A percentile compares a stretch with the other conserved stretches of the same genome.
These are phyloP conservation scores for Tetrahymena borealis DNA, from an alignment of 73 alveolate species.

Conservation along the genomic window DNA sequence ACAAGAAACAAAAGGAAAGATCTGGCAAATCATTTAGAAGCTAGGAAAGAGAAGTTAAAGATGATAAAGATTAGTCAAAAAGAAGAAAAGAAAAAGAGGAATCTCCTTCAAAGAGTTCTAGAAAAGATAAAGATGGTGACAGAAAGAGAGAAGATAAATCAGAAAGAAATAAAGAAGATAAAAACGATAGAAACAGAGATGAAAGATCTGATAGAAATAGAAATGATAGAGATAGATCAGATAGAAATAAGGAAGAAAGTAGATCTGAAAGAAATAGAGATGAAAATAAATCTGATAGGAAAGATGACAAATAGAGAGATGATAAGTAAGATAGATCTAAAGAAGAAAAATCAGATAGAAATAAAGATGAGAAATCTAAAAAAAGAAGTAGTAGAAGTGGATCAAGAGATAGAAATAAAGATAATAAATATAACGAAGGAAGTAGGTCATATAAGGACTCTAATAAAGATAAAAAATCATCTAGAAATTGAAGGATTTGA, in stretches of 20 bases:
- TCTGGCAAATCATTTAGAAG: background rate
- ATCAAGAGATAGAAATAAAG: background rate
- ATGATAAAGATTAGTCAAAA: too few relatives aligned
- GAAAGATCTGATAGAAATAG: background rate
- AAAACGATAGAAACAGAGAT: background rate
- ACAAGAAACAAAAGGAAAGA: background rate
- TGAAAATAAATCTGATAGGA: background rate
- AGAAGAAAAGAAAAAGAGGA: background rate
- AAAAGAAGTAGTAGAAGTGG: background rate
- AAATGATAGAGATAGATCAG: background rate
- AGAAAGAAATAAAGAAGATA: background rate
- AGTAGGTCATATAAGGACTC: background rate
- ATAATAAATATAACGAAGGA: background rate
- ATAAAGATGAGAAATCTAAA: background rate
- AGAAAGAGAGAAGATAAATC: background rate
- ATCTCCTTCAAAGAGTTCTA: background rate
- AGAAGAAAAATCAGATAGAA: background rate
- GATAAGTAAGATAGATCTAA: background rate
- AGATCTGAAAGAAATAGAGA: background rate
- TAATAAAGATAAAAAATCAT: background rate
- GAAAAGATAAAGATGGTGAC: background rate
- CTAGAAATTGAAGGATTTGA: background rate
- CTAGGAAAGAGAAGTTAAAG: background rate
- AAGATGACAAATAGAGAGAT: background rate
- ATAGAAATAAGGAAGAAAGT: background rate